Base-by-base conservation (phyloP, 345 rosid species). In the Murraya koenigii region DNA sequence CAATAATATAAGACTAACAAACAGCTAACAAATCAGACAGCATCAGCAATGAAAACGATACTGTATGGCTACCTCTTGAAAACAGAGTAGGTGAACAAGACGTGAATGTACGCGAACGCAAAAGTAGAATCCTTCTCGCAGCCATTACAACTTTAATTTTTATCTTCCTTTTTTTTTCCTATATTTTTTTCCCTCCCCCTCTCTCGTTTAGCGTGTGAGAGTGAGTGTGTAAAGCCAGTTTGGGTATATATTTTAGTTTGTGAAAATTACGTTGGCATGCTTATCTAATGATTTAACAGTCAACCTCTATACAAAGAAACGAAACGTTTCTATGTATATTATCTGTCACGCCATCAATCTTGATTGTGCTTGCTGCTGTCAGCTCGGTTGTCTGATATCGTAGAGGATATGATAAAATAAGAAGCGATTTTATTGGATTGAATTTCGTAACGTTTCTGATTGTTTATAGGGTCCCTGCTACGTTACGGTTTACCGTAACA, bases 61-160 rank as follows among this genome's bases (percentile, higher is more conserved):
- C 17, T 44, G 49, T 44, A 44, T 44, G 3, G 54, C 2, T 61
- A 87, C 92, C 90, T 84, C 76, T 38, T 13, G 75, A 61, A 70
- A 80, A 67, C 39, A 76, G 75, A 69, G 86, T 17, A 71, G 89
- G 77, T 55, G 86, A 67, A 54, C 79, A 6, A 13, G 80, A 82
- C 2, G 90, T 13, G 77, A 85, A 69, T 22, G 97, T 88, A 30
- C 72, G 70, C 3, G 70, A 66, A 66, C 38, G 28, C 52, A 66
- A 39, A 9, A 38, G 1, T 10, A 52, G 39, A 39, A 66, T 22
- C 47, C 70, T 38, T 47, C 72, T 69, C 28, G 61, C 25, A 1
- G 63, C 41, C 41, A 58, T 55, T 8, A 44, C 26, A 28, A 52
- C 26, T 49, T 15, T 49, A 49, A 15, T 49, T 49, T 7, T 10